phyloP scores from a whole-genome alignment of 2,329 filamentous ascomycete genomes.

The Exophiala phaeomuriformis region DNA sequence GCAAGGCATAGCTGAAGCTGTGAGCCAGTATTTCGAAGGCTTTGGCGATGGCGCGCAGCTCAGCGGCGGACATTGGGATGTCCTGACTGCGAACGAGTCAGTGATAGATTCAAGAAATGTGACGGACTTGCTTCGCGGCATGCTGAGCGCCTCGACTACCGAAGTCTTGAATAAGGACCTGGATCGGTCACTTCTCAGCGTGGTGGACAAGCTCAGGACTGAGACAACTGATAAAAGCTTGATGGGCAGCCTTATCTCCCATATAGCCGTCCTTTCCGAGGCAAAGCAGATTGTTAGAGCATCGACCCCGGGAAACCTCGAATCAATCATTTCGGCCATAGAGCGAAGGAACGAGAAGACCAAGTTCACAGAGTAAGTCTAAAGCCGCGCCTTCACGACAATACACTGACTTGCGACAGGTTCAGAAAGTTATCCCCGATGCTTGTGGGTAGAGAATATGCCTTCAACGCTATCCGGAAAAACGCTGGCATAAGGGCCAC shows the following conservation, averaged over 20 bases:
- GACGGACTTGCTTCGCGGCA: constrained; percentile 6
- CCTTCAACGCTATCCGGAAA: constrained; percentile 70
- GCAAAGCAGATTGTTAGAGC: constrained; percentile 11
- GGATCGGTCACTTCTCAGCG: constrained; percentile 8
- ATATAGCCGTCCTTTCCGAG: constrained; percentile 20
- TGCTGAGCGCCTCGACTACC: constrained; percentile 12
- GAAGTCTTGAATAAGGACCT: constrained; percentile 5
- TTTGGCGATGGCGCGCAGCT: not conserved
- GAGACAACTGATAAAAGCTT: not conserved
- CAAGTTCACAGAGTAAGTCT: constrained; percentile 17
- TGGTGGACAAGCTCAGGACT: not conserved
- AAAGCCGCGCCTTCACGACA: not conserved
- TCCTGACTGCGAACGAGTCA: not conserved
- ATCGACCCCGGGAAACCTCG: constrained; percentile 9
- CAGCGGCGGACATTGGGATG: constrained; percentile 6
- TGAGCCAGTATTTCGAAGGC: constrained; percentile 43
- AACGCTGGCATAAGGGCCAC: constrained; percentile 56
- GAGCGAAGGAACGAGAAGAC: constrained; percentile 7
- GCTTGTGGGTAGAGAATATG: constrained; percentile 72
- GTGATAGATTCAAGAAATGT: not conserved
- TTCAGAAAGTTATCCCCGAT: constrained; percentile 65
- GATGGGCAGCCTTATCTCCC: constrained; percentile 3
- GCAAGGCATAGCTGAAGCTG: constrained; percentile 73
- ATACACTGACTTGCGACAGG: constrained; percentile 27
- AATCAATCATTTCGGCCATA: constrained; percentile 10